phyloP scores from a whole-genome alignment of 805 yeast species.

The Ogataea polymorpha region DNA sequence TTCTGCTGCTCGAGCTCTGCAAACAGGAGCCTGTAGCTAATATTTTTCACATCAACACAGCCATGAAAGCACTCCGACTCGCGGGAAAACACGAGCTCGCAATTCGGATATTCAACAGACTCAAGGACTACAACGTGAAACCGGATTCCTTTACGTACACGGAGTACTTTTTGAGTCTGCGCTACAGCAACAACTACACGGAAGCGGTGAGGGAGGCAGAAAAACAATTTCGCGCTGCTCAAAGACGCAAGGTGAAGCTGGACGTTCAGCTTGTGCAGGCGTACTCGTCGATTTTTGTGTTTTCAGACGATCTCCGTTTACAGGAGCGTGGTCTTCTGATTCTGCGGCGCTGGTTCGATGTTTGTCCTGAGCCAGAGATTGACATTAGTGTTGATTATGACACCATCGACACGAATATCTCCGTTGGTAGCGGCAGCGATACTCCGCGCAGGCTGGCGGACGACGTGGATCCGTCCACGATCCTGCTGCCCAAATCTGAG shows the following conservation, averaged over 20 bases:
- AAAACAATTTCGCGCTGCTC: slow-evolving; percentile 19
- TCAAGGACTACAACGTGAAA: slow-evolving; percentile 22
- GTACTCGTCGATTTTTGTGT: slow-evolving; percentile 25
- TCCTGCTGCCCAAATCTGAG: slow-evolving; percentile 1
- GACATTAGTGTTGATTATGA: neutral
- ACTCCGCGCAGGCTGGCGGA: neutral
- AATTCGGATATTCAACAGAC: slow-evolving; percentile 36
- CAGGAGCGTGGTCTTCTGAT: slow-evolving; percentile 26
- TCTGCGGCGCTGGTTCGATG: slow-evolving; percentile 27
- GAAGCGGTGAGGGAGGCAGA: slow-evolving; percentile 23
- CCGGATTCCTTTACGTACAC: slow-evolving; percentile 37
- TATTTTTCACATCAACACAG: slow-evolving; percentile 44
- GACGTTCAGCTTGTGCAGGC: slow-evolving; percentile 24
- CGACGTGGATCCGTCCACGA: neutral
- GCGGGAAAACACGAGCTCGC: slow-evolving; percentile 38
- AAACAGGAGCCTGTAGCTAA: slow-evolving; percentile 31
- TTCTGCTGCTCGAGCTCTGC: slow-evolving; percentile 32
- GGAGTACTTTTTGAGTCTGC: slow-evolving; percentile 25
- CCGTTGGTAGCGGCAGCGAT: neutral
- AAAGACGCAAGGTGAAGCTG: slow-evolving; percentile 15
- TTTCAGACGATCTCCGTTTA: slow-evolving; percentile 26
- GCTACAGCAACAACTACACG: slow-evolving; percentile 12
- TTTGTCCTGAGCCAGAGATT: slow-evolving; percentile 25
- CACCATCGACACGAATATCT: neutral
- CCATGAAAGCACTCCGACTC: slow-evolving; percentile 41